Evolutionary conservation across 2,329 filamentous ascomycete genomes (phyloP).

Genomic region (Aspergillus caelatus): DNA sequence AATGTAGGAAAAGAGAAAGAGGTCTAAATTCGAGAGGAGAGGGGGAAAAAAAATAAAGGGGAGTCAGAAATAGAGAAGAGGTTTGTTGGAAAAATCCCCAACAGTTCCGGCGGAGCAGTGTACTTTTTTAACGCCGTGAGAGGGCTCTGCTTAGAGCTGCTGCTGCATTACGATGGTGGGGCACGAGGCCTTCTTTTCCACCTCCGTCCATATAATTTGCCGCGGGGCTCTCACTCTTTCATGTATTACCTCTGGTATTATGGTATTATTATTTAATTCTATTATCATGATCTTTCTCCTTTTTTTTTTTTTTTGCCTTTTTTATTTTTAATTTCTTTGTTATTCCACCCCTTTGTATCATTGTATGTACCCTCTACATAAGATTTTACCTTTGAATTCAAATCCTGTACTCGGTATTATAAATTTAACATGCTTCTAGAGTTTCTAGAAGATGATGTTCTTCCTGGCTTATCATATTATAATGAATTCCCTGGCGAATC

Average conservation of each 20-base stretch:
- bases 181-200: slow-evolving; percentile 7
- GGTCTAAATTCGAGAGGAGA: slow-evolving; percentile 4
- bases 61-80: slow-evolving; percentile 4
- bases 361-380: not conserved
- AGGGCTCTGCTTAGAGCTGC: slow-evolving; percentile 4
- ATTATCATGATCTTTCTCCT: not conserved
- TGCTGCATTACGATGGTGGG: slow-evolving; percentile 5
- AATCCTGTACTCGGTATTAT: not conserved
- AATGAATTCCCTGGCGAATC: not conserved
- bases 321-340: not conserved
- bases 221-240: slow-evolving; percentile 1
- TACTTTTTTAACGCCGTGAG: slow-evolving; percentile 7
- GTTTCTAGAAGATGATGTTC: not conserved
- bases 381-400: not conserved
- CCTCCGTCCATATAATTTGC: slow-evolving; percentile 4
- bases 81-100: slow-evolving; percentile 7
- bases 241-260: slow-evolving; percentile 1
- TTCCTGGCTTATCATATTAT: not conserved
- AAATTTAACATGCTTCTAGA: not conserved
- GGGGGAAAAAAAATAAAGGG: not conserved
- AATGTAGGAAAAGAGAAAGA: not conserved
- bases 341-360: not conserved
- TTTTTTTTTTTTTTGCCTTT: not conserved
- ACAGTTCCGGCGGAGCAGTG: slow-evolving; percentile 7
- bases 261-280: slow-evolving; percentile 8